Evolutionary conservation across 805 yeast genomes (phyloP), one percentile per base, ranked within the genome.

Genomic region (Diddensiella santjacobensis): DNA sequence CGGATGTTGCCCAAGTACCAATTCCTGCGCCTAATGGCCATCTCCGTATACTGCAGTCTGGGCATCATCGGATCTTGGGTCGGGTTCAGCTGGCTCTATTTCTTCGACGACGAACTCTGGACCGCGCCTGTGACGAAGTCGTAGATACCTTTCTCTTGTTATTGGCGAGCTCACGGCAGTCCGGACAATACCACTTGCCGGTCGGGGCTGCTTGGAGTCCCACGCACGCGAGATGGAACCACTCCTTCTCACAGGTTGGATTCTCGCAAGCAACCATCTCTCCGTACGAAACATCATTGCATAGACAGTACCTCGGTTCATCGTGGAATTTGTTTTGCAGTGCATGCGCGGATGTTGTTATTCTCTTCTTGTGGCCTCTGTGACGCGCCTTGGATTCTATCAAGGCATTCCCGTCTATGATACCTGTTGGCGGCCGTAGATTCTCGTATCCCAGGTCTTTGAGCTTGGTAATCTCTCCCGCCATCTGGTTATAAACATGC

Each of bases 221-320:
- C 33, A 87, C 84, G 66, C 98, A 90, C 10, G 87, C 88, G 55
- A 87, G 71, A 70, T 90, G 98, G 69, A 86, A 90, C 98, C 98
- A 90, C 66, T 90, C 96, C 48, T 84, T 74, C 59, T 78, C 71
- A 67, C 97, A 90, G 31, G 78, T 74, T 2, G 73, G 73, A 57
- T 87, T 80, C 63, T 90, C 97, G 66, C 98, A 91, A 0, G 91
- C 96, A 53, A 91, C 77, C 98, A 91, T 91, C 45, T 78, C 79
- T 1, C 97, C 97, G 47, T 60, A 67, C 4, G 79, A 71, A 1
- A 67, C 69, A 3, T 67, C 65, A 3, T 69, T 62, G 51, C 85
- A 80, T 11, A 68, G 44, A 53, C 84, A 80, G 55, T 76, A 80
- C 3, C 45, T 33, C 3, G 55, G 55, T 44, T 49, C 53, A n/a